Percentiles rank a stretch among this genome's conserved stretches.
These are phyloP conservation scores for Aquilaria sinensis DNA, from an alignment of 345 rosid genomes.

Conservation along the genomic window DNA sequence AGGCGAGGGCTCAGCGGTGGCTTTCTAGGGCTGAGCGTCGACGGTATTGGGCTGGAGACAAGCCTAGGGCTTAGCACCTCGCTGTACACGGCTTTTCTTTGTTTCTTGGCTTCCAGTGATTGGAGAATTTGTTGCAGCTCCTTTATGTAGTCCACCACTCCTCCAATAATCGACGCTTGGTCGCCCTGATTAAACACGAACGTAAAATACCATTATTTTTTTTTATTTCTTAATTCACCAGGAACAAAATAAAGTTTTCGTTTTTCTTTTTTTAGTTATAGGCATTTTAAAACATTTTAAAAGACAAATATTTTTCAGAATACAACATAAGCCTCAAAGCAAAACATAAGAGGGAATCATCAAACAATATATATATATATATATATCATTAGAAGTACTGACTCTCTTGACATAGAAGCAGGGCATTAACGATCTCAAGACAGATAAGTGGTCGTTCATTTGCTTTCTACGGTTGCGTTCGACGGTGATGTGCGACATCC, in stretches of 20 bases:
- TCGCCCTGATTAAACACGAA: slow-evolving; percentile 53
- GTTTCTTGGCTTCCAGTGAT: slow-evolving; percentile 86
- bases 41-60: slow-evolving; percentile 63
- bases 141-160: slow-evolving; percentile 91
- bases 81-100: slow-evolving; percentile 66
- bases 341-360: too few relatives aligned
- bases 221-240: not conserved
- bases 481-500: slow-evolving; percentile 82
- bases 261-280: not conserved
- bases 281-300: not conserved
- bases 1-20: slow-evolving; percentile 47
- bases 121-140: slow-evolving; percentile 92
- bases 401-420: slow-evolving; percentile 98
- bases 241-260: not conserved
- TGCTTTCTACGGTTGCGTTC: slow-evolving; percentile 98
- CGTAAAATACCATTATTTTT: too few relatives aligned
- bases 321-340: too few relatives aligned
- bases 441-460: slow-evolving; percentile 87
- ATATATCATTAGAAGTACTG: slow-evolving; percentile 5
- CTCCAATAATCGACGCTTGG: slow-evolving; percentile 98
- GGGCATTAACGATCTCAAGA: slow-evolving; percentile 91
- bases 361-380: too few relatives aligned
- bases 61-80: slow-evolving; percentile 83
- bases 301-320: not conserved
- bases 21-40: slow-evolving; percentile 68